Percentiles rank a stretch among this genome's conserved stretches.
Conservation (phyloP, 768 basidiomycete species). For the Boletus bicolor region DNA sequence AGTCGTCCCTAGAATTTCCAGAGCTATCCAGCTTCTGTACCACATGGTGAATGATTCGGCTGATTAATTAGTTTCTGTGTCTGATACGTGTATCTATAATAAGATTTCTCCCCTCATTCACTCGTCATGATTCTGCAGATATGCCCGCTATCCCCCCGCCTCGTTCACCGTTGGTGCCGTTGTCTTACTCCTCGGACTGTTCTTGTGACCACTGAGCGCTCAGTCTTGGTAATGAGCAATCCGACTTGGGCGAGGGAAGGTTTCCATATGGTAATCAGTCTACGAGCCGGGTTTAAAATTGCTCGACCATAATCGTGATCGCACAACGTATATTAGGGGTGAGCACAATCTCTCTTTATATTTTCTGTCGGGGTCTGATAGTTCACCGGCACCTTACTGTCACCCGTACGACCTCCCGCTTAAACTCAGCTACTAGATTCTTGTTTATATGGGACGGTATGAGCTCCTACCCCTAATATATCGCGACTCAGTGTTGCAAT, state of each 20-base stretch:
- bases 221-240: not conserved
- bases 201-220: not conserved
- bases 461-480: no score
- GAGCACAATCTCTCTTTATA: not conserved
- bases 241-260: not conserved
- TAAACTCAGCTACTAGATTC: not conserved
- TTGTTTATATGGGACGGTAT: not conserved
- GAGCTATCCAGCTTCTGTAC: not conserved
- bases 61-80: not conserved
- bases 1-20: not conserved
- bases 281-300: slow-evolving; percentile 6
- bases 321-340: not conserved
- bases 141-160: not conserved
- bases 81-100: not conserved
- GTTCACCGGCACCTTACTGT: no score
- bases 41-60: not conserved
- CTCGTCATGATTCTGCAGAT: not conserved
- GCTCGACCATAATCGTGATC: not conserved
- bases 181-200: not conserved
- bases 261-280: not conserved
- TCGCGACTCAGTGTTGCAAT: no score
- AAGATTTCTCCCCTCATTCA: not conserved
- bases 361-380: no score
- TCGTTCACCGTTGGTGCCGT: not conserved
- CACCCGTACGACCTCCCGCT: no score